Conservation (phyloP, 192 early-diverging fungal genomes). For the Podila verticillata region DNA sequence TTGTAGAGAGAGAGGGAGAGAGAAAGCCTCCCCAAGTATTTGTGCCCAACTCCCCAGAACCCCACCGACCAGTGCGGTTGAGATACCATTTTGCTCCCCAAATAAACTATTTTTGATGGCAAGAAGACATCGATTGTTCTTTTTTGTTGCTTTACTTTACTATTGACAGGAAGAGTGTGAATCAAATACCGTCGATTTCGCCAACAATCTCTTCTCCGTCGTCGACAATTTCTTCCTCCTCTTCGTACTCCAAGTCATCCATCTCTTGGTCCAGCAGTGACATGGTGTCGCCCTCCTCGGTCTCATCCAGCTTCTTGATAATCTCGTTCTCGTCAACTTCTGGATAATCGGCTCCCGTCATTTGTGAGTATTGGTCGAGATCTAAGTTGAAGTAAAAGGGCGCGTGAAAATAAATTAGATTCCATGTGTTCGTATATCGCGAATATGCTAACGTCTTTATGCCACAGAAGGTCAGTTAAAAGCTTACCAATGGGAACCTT, state of each 20-base stretch:
- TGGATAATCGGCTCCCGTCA: slow-evolving; percentile 21
- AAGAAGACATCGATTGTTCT: background rate
- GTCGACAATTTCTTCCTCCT: slow-evolving; percentile 11
- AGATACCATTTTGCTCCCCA: background rate
- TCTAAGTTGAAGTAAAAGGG: slow-evolving; percentile 6
- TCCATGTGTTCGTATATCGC: no score
- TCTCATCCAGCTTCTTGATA: slow-evolving; percentile 24
- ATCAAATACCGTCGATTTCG: slow-evolving; percentile 13
- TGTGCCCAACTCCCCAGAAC: background rate
- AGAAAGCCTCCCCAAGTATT: no score
- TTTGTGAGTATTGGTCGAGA: slow-evolving; percentile 29
- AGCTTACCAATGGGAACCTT: slow-evolving; percentile 44
- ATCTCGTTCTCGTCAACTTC: slow-evolving; percentile 13
- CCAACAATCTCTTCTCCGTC: slow-evolving; percentile 41
- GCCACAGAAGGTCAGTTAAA: no score
- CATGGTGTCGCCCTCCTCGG: slow-evolving; percentile 2
- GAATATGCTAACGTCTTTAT: no score
- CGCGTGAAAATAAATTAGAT: background rate
- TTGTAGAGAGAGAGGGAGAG: background rate
- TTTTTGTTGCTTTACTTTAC: background rate
- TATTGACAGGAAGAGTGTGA: no score
- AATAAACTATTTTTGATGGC: background rate
- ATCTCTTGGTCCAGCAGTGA: slow-evolving; percentile 13
- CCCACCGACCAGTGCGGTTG: no score
- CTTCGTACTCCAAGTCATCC: slow-evolving; percentile 9